Base-by-base conservation (phyloP, 345 rosid species). In the Toxicodendron radicans region DNA sequence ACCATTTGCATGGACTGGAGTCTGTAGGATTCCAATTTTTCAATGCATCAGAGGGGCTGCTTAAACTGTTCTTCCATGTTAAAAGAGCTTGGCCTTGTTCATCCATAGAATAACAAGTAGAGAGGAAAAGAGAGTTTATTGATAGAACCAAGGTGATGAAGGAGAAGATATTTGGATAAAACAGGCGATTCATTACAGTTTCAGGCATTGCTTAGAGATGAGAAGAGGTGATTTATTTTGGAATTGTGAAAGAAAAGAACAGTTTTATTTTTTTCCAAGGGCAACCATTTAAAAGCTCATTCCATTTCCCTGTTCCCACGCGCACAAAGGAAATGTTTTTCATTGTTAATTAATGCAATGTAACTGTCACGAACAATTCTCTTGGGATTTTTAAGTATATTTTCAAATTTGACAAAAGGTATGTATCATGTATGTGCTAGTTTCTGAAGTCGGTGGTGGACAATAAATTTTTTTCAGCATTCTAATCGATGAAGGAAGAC, bases 1-100 rank as follows among this genome's bases (percentile, higher is more conserved):
- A 71, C 99, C 99, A 95, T 6, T 73, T 81, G 87, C 99, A 95
- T n/a, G 97, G 89, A 64, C 56, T 83, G 30, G 76, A 57, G 76
- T 85, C 87, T 2, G 78, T 71, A 24, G 88, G 73, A 66, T 73
- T 85, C 99, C 99, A 95, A 35, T 93, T 86, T 45, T 58, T 13
- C 6, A 92, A 74, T 8, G 66, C 82, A 69, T 77, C 85, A 9
- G 84, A 61, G 53, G 93, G 80, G 76, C 78, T 81, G 85, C 83
- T 86, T 20, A 93, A 64, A 71, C 79, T 77, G 77, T 83, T 78
- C 81, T 89, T 93, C 98, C 98, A 93, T 79, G 91, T 59, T 13
- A 91, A 75, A 30, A 93, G 93, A 80, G 88, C 88, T 79, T 84
- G 87, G 59, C 89, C 89, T 48, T 93, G 87, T 33, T 83, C 87